These are phyloP conservation scores for Monosporozyma unispora DNA, from an alignment of 805 yeast species.

Conservation along the genomic window DNA sequence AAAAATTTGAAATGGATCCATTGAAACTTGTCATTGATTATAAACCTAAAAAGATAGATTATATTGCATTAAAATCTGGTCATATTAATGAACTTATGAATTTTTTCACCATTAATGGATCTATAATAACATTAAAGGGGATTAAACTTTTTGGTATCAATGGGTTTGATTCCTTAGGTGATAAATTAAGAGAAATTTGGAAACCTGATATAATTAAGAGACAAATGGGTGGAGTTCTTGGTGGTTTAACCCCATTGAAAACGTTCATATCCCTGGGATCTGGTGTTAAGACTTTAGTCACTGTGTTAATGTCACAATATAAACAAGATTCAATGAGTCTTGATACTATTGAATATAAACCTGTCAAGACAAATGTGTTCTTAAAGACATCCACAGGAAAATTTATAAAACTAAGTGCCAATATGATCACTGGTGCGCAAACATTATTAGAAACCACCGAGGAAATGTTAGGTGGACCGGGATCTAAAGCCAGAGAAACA, in stretches of 20 bases:
- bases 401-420: constrained; percentile 71
- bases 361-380: constrained; percentile 59
- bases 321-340: constrained; percentile 38
- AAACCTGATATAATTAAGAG: constrained; percentile 77
- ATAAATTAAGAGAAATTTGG: constrained; percentile 62
- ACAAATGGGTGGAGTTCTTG: constrained; percentile 70
- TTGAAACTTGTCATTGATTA: constrained; percentile 70
- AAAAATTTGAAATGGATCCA: constrained; percentile 53
- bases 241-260: constrained; percentile 77
- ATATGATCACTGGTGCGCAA: constrained; percentile 82
- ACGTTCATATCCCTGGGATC: constrained; percentile 70
- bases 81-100: constrained; percentile 78
- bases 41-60: constrained; percentile 83
- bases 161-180: constrained; percentile 58
- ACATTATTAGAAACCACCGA: constrained; percentile 72
- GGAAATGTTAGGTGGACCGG: constrained; percentile 67
- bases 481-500: constrained; percentile 29
- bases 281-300: constrained; percentile 65
- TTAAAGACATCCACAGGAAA: constrained; percentile 75
- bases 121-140: constrained; percentile 56
- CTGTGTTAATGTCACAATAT: constrained; percentile 67
- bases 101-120: constrained; percentile 80
- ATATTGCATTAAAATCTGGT: constrained; percentile 77
- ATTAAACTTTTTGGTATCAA: constrained; percentile 63
- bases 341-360: constrained; percentile 4